phyloP scores from a whole-genome alignment of 1,139 yeast genomes.

The Protomyces arabidopsidicola region DNA sequence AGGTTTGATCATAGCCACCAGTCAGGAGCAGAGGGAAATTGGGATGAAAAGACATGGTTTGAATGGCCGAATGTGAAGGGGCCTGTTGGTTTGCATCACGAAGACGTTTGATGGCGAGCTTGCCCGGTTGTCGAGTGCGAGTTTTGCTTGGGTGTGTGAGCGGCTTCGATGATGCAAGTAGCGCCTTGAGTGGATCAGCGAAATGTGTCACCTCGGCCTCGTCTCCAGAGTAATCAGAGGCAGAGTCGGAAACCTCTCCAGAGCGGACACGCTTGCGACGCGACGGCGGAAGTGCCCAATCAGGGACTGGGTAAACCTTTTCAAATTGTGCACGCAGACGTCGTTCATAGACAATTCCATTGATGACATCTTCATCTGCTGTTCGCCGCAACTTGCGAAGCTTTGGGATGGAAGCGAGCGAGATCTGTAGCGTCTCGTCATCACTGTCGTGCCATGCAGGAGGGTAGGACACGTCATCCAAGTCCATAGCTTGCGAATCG shows the following conservation, averaged over 20 bases:
- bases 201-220: conserved; percentile 37
- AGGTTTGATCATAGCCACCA: conserved; percentile 87
- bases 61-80: conserved; percentile 72
- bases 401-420: conserved; percentile 57
- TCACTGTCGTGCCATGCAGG: conserved; percentile 89
- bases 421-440: conserved; percentile 66
- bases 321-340: conserved; percentile 65
- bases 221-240: conserved; percentile 38
- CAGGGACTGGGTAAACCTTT: conserved; percentile 65
- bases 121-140: conserved; percentile 62
- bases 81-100: conserved; percentile 78
- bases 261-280: conserved; percentile 31
- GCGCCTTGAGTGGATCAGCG: conserved; percentile 49
- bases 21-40: conserved; percentile 77
- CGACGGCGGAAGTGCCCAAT: conserved; percentile 65
- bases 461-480: conserved; percentile 41
- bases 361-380: conserved; percentile 55
- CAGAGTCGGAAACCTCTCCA: conserved; percentile 35
- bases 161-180: conserved; percentile 56
- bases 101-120: conserved; percentile 68
- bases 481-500: conserved; percentile 17
- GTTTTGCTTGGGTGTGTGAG: conserved; percentile 48
- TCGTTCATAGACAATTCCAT: conserved; percentile 62
- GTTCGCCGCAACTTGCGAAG: conserved; percentile 66
- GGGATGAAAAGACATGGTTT: conserved; percentile 78